Evolutionary conservation across 257 asterid species (phyloP).

Genomic region (Orobanche coerulescens): DNA sequence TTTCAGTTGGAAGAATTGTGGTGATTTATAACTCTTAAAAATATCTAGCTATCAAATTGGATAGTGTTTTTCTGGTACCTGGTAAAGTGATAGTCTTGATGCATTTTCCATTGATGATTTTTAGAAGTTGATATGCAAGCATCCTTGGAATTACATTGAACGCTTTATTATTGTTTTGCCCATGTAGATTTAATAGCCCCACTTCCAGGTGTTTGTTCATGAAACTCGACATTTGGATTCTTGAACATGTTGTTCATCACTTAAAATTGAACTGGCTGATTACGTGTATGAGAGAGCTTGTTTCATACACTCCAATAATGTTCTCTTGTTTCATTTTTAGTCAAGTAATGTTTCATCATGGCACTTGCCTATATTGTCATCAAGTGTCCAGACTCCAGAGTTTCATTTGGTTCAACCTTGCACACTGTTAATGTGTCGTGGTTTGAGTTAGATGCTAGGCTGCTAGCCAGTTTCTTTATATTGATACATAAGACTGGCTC

Average conservation of each 20-base stretch:
- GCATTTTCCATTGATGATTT: constrained; percentile 5
- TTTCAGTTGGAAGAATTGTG: background rate
- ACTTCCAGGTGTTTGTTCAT: background rate
- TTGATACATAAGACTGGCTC: background rate
- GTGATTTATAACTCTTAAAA: background rate
- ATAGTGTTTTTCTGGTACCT: background rate
- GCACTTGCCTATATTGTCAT: background rate
- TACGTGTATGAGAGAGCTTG: background rate
- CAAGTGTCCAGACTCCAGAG: background rate
- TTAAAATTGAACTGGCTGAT: background rate
- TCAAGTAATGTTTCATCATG: background rate
- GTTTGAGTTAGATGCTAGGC: background rate
- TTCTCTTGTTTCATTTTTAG: background rate
- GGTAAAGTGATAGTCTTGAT: background rate
- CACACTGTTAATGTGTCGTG: background rate
- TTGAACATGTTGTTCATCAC: background rate
- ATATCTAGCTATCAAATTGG: background rate
- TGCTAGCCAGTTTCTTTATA: background rate
- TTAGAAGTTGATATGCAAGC: background rate
- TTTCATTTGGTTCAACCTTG: background rate
- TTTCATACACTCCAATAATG: background rate
- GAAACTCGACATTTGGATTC: background rate
- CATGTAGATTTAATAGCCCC: background rate
- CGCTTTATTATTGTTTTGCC: background rate
- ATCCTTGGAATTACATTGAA: constrained; percentile 1